Evolutionary conservation across 2,329 filamentous ascomycete species (phyloP).

Genomic region (Celoporthe dispersa): DNA sequence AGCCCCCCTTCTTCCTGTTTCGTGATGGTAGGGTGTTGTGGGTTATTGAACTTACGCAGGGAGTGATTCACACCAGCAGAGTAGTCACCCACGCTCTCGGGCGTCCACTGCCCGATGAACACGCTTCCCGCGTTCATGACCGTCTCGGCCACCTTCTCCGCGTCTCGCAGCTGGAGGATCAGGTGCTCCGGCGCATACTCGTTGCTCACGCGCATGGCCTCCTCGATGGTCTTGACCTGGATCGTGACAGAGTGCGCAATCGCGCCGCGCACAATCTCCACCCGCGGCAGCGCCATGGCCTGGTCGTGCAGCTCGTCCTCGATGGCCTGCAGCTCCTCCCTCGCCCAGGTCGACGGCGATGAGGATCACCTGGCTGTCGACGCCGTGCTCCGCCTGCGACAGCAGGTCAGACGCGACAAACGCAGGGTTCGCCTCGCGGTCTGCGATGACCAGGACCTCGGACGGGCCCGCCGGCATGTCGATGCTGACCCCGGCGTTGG

Average conservation of each 20-base stretch:
- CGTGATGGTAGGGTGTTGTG: not conserved
- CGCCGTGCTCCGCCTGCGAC: conserved; percentile 94
- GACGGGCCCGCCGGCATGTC: conserved; percentile 98
- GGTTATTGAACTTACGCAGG: conserved; percentile 71
- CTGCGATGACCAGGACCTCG: conserved; percentile 94
- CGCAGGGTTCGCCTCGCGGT: conserved; percentile 83
- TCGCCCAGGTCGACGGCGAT: conserved; percentile 83
- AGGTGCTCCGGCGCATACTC: conserved; percentile 95
- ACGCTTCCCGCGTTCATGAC: conserved; percentile 96
- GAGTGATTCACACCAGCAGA: conserved; percentile 98
- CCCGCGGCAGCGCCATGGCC: conserved; percentile 82
- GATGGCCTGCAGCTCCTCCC: conserved; percentile 74
- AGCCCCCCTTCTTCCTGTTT: no score
- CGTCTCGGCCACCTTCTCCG: conserved; percentile 72
- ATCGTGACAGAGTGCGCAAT: conserved; percentile 93
- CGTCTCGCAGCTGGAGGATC: conserved; percentile 84
- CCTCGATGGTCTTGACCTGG: conserved; percentile 69
- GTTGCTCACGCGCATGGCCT: conserved; percentile 85
- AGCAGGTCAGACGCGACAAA: conserved; percentile 96
- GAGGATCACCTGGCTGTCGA: conserved; percentile 92
- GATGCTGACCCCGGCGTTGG: conserved; percentile 90
- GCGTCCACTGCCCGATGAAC: conserved; percentile 95
- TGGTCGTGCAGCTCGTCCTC: conserved; percentile 90
- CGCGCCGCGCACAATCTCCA: conserved; percentile 88
- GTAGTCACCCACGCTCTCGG: conserved; percentile 97